Percentiles rank a stretch among this genome's conserved stretches.
phyloP scores from a whole-genome alignment of 768 basidiomycete species.

The Kwoniella newhampshirensis region DNA sequence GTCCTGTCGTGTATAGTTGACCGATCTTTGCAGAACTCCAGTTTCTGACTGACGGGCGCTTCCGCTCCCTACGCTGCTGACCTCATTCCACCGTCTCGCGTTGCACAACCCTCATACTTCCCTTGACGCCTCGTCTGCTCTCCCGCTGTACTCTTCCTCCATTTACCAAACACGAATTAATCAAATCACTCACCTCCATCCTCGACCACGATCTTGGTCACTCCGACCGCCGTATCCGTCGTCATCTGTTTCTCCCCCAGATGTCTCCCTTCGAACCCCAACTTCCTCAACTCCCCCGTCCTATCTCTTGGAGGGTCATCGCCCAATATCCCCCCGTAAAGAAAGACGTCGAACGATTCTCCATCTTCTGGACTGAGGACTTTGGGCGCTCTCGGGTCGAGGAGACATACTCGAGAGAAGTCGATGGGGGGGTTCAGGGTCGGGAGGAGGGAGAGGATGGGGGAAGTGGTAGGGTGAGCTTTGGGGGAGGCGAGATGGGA shows the following conservation, averaged over 20 bases:
- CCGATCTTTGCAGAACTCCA: too few species aligned
- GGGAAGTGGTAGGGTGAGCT: slow-evolving; percentile 56
- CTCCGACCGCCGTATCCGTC: slow-evolving; percentile 92
- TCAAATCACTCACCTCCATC: slow-evolving; percentile 60
- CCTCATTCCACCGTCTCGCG: too few species aligned
- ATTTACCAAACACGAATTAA: too few species aligned
- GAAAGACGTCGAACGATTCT: slow-evolving; percentile 76
- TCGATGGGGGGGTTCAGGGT: slow-evolving; percentile 59
- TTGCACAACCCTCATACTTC: too few species aligned
- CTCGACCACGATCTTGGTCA: slow-evolving; percentile 76
- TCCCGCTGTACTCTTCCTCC: too few species aligned
- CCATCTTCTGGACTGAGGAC: slow-evolving; percentile 74
- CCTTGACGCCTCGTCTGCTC: too few species aligned
- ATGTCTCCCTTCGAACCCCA: slow-evolving; percentile 84
- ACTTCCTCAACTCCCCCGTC: slow-evolving; percentile 77
- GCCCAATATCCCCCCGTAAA: slow-evolving; percentile 75
- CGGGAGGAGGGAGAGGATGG: slow-evolving; percentile 56
- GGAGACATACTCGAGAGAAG: slow-evolving; percentile 72
- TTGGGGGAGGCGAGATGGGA: slow-evolving; percentile 38
- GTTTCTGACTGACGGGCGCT: too few species aligned
- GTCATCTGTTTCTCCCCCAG: slow-evolving; percentile 94
- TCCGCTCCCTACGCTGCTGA: too few species aligned
- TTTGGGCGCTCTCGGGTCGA: slow-evolving; percentile 83
- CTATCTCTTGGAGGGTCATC: slow-evolving; percentile 95
- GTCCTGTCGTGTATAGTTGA: too few species aligned